Evolutionary conservation across 306 rosid species (phyloP).

Genomic region (Glycine soja): DNA sequence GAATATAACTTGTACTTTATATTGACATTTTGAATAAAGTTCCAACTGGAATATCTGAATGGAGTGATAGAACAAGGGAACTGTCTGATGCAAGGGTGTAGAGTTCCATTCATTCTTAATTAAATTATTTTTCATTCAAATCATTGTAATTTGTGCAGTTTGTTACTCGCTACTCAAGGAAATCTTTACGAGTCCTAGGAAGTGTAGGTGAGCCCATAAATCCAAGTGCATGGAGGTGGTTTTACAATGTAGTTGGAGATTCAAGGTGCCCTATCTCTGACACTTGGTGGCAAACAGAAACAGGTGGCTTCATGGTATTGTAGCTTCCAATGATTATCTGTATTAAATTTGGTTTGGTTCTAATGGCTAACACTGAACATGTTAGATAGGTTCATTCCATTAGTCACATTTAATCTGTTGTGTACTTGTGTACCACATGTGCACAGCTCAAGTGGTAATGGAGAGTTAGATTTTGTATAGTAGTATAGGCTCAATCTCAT

Average conservation of each 20-base stretch:
- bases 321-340: conserved; percentile 44
- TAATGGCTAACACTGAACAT: conserved; percentile 21
- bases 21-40: conserved; percentile 26
- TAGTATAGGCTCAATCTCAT: neutral
- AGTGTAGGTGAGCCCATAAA: conserved; percentile 99
- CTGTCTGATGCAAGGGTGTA: conserved; percentile 6
- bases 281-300: conserved; percentile 99
- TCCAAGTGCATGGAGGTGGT: conserved; percentile 99
- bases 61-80: conserved; percentile 24
- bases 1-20: conserved; percentile 1
- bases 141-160: conserved; percentile 60
- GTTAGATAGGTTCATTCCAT: conserved; percentile 30
- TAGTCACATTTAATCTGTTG: neutral
- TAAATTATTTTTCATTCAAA: conserved; percentile 25
- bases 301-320: conserved; percentile 97
- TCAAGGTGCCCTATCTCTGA: conserved; percentile 97
- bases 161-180: conserved; percentile 85
- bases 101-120: conserved; percentile 27
- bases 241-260: conserved; percentile 90
- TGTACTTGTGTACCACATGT: neutral
- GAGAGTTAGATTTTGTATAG: conserved; percentile 22
- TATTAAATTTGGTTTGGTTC: conserved; percentile 44
- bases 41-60: conserved; percentile 15
- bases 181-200: conserved; percentile 90
- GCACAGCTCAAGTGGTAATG: conserved; percentile 19